Conservation (phyloP, 331 rosid genomes). For the Telfairia occidentalis region DNA sequence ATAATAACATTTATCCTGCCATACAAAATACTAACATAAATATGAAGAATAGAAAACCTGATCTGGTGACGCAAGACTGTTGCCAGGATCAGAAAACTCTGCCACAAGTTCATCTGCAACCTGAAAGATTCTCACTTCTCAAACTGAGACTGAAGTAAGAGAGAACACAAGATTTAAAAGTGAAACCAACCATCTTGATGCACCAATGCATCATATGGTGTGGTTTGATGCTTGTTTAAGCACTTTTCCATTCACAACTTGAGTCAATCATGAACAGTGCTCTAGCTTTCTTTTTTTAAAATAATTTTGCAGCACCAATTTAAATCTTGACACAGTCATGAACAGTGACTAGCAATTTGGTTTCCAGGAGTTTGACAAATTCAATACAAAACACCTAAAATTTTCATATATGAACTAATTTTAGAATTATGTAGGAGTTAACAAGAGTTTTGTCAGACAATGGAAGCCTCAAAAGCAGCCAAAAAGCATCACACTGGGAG, state of each 20-base stretch:
- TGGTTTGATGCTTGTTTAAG: neutral
- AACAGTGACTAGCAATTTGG: neutral
- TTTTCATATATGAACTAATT: neutral
- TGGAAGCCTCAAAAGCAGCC: neutral
- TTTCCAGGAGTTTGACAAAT: neutral
- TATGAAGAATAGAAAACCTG: constrained; percentile 43
- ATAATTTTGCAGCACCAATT: neutral
- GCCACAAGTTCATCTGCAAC: constrained; percentile 96
- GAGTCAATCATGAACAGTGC: neutral
- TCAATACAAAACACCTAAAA: neutral
- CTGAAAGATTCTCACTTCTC: constrained; percentile 29
- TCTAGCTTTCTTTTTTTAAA: neutral
- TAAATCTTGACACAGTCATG: neutral
- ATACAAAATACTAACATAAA: constrained; percentile 5
- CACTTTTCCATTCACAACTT: neutral
- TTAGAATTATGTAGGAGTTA: neutral
- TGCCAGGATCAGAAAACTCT: constrained; percentile 73
- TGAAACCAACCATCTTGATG: neutral
- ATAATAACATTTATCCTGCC: constrained; percentile 1
- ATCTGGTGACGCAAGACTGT: constrained; percentile 55
- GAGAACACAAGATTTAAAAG: neutral
- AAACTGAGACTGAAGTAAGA: neutral
- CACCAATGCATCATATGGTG: neutral
- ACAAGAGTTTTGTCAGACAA: neutral
- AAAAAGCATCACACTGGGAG: neutral